A percentile compares a stretch with the other conserved stretches of the same genome.
Evolutionary conservation across 2,329 filamentous ascomycete species (phyloP).

Genomic region (Aspergillus sp.): DNA sequence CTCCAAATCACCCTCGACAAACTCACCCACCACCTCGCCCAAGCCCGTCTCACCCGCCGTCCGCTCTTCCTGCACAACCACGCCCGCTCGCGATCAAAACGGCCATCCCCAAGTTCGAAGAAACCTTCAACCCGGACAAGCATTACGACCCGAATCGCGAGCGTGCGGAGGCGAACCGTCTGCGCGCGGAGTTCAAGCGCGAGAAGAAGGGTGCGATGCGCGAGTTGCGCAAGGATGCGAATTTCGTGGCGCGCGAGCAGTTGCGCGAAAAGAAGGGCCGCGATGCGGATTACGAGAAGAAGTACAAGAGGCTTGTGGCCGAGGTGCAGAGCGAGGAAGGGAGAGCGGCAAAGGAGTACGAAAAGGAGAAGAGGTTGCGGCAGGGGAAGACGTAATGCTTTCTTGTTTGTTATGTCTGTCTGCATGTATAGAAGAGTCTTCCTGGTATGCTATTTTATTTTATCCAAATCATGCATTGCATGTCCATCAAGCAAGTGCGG

Average conservation of each 20-base stretch:
- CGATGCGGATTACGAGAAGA: constrained; percentile 91
- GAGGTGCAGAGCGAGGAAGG: constrained; percentile 96
- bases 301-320: constrained; percentile 82
- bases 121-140: constrained; percentile 84
- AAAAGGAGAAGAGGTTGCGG: constrained; percentile 69
- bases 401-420: neutral
- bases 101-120: constrained; percentile 89
- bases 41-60: constrained; percentile 59
- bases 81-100: constrained; percentile 78
- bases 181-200: constrained; percentile 85
- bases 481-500: too few relatives aligned
- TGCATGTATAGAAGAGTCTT: neutral
- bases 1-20: constrained; percentile 26
- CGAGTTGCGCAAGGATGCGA: constrained; percentile 89
- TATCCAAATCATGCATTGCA: too few relatives aligned
- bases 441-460: too few relatives aligned
- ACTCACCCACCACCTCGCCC: constrained; percentile 40
- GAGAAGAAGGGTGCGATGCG: constrained; percentile 92
- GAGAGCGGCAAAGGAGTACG: constrained; percentile 76
- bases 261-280: constrained; percentile 85
- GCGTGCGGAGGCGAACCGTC: constrained; percentile 72
- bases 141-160: constrained; percentile 96
- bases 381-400: constrained; percentile 50
- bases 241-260: constrained; percentile 86
- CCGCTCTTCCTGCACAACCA: constrained; percentile 86